These are phyloP conservation scores for Kernera saxatilis DNA, from an alignment of 345 rosid genomes.

Conservation along the genomic window DNA sequence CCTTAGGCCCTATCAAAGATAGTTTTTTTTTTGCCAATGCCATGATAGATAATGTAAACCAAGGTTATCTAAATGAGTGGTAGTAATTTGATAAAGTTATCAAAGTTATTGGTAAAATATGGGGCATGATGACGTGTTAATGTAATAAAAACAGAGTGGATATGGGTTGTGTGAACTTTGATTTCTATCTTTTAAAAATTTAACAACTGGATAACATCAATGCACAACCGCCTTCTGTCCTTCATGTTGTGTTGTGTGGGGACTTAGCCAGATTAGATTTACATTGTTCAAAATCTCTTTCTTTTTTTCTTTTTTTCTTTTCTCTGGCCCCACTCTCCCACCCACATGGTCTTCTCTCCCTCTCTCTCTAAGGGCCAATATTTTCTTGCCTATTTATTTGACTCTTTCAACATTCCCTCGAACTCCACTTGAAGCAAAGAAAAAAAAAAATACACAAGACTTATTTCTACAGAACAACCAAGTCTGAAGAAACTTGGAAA, in stretches of 20 bases:
- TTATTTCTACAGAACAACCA: background rate
- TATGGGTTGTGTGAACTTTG: conserved; percentile 21
- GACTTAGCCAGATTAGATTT: conserved; percentile 30
- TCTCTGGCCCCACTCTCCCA: conserved; percentile 21
- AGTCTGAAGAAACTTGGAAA: conserved; percentile 4
- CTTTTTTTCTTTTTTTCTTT: background rate
- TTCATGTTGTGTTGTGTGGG: conserved; percentile 28
- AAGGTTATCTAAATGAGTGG: background rate
- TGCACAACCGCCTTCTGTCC: conserved; percentile 27
- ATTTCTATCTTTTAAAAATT: conserved; percentile 3
- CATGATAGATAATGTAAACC: background rate
- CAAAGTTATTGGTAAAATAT: background rate
- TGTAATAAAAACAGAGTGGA: conserved; percentile 13
- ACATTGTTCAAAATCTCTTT: conserved; percentile 5
- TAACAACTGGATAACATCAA: conserved; percentile 34
- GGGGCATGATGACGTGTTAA: background rate
- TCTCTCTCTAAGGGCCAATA: background rate
- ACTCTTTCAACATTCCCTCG: conserved; percentile 31
- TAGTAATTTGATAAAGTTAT: background rate
- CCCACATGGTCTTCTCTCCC: conserved; percentile 30
- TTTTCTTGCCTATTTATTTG: conserved; percentile 28
- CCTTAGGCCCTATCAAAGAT: background rate
- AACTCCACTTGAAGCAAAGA: conserved; percentile 21
- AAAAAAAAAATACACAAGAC: background rate
- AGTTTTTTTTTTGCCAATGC: background rate